Evolutionary conservation across 148 eudicot genomes (phyloP), one percentile per base, ranked within the genome.

Genomic region (Chenopodium album): DNA sequence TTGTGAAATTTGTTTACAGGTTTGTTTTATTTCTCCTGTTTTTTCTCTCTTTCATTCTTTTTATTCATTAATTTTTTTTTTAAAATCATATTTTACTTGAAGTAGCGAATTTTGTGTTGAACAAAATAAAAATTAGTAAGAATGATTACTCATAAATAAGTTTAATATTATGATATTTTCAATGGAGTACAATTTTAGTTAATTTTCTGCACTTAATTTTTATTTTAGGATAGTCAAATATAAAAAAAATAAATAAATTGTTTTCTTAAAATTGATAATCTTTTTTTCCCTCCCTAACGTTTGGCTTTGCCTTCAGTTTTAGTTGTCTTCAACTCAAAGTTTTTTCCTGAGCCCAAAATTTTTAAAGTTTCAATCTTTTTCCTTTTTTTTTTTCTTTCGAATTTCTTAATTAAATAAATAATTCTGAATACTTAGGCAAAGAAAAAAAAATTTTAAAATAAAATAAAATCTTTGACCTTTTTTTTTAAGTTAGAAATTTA

Each of bases 1-100:
- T 71, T 96, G 99, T 85, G 99, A 96, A 90, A 90, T 96, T 80
- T 96, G 99, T 54, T 85, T 96, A 50, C 97, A 96, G 98, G 99
- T 96, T 78, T 82, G 85, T 73, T 37, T 66, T 23, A 11, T 72
- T 78, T 44, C 64, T 85, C 34, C 80, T 82, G 75, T 73, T 17
- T 52, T 79, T 62, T 74, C 20, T 76, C 50, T 68, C n/a, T 60
- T 80, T 73, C 37, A 23, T 65, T 78, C 10, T 37, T 76, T 62
- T 19, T 59, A 5, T 59, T 75, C 46, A 28, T 19, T 31, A 4
- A 41, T 13, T 50, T 48, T 6, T 31, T 31, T 1, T 1, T 1
- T 1, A 34, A 28, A 50, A 34, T n/a, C 22, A 32, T 13, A 23
- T 74, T 74, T 29, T 76, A 59, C 19, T 50, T 50, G 54, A 50